phyloP scores from a whole-genome alignment of 2,329 filamentous ascomycete genomes.

The Penicillium rolfsii region DNA sequence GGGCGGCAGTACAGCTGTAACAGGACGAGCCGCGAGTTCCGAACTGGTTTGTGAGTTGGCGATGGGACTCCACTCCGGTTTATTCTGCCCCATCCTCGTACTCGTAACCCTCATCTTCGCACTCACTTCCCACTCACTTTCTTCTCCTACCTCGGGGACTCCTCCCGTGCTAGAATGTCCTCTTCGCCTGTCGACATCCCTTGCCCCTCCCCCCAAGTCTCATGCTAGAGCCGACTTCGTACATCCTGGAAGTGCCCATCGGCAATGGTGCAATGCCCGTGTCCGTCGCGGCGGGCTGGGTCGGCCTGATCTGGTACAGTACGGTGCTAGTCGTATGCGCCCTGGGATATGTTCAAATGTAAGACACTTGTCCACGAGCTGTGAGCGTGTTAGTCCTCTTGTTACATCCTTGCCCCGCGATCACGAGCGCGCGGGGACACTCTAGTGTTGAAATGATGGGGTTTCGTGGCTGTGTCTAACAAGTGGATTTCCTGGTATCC shows the following conservation, averaged over 20 bases:
- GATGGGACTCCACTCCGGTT: constrained; percentile 7
- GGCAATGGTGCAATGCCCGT: constrained; percentile 34
- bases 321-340: constrained; percentile 59
- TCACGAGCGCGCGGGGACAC: neutral
- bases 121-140: constrained; percentile 4
- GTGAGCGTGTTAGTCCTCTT: neutral
- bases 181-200: constrained; percentile 7
- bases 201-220: constrained; percentile 16
- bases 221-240: constrained; percentile 37
- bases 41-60: constrained; percentile 15
- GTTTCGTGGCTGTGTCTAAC: constrained; percentile 1
- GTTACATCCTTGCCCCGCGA: neutral
- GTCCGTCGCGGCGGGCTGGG: constrained; percentile 51
- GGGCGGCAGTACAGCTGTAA: neutral
- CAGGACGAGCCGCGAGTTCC: constrained; percentile 11
- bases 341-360: constrained; percentile 65
- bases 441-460: neutral
- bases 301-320: constrained; percentile 59
- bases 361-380: constrained; percentile 25
- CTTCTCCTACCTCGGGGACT: neutral
- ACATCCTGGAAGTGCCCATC: constrained; percentile 30
- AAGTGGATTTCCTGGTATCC: constrained; percentile 1
- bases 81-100: neutral
- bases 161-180: constrained; percentile 23
- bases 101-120: neutral